A percentile compares a stretch with the other conserved stretches of the same genome.
Conservation (phyloP, 768 basidiomycete species). For the Lentinula aciculospora region DNA sequence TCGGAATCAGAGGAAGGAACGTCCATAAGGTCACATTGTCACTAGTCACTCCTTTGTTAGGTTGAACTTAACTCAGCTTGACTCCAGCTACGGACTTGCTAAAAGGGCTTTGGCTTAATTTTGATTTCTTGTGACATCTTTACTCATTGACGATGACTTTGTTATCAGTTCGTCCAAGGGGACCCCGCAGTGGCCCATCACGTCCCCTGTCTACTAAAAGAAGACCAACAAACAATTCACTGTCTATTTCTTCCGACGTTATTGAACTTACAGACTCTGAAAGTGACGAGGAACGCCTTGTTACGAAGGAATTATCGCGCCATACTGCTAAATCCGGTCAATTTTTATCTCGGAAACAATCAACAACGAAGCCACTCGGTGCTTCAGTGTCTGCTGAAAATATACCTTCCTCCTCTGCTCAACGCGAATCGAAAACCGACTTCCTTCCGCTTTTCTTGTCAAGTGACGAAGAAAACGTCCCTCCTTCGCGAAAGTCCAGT, state of each 20-base stretch:
- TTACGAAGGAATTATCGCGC: background rate
- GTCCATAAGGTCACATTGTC: background rate
- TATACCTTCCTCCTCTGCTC: background rate
- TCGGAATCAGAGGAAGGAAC: conserved; percentile 9
- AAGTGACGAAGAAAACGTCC: conserved; percentile 32
- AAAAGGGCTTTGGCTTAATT: background rate
- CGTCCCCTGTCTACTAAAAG: background rate
- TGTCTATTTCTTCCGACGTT: conserved; percentile 13
- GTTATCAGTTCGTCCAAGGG: background rate
- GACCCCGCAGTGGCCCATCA: background rate
- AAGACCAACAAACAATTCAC: background rate
- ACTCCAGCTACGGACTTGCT: background rate
- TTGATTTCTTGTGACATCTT: background rate
- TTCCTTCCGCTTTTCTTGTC: conserved; percentile 27
- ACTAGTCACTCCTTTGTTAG: background rate
- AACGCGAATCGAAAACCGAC: background rate
- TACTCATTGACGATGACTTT: background rate
- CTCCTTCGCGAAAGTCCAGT: conserved; percentile 7
- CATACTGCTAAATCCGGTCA: conserved; percentile 5
- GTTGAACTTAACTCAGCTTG: too few species aligned
- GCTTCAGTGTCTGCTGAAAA: conserved; percentile 13
- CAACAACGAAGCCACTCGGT: conserved; percentile 11
- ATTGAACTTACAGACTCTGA: conserved; percentile 54
- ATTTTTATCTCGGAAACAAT: conserved; percentile 3
- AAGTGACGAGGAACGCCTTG: conserved; percentile 19